Conservation (phyloP, 306 rosid species). For the Pterocarpus santalinus region DNA sequence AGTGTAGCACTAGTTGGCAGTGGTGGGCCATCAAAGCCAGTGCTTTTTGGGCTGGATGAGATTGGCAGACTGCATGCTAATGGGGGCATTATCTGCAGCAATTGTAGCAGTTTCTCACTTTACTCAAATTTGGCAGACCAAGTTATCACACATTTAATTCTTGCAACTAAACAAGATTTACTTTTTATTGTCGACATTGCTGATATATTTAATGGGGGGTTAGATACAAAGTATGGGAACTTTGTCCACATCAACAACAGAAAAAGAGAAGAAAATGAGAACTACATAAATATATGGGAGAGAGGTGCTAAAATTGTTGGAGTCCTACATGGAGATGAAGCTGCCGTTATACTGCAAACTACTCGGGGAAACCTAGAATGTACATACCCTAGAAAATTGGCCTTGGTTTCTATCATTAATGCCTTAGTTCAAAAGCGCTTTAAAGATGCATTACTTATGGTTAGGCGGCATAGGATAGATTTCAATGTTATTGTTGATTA, state of each 20-base stretch:
- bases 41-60: constrained; percentile 84
- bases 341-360: constrained; percentile 82
- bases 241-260: constrained; percentile 61
- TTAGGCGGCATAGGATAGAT: constrained; percentile 96
- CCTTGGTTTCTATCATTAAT: constrained; percentile 77
- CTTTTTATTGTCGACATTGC: constrained; percentile 77
- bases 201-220: constrained; percentile 70
- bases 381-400: constrained; percentile 89
- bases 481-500: constrained; percentile 87
- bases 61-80: constrained; percentile 78
- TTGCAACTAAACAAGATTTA: constrained; percentile 86
- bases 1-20: constrained; percentile 63
- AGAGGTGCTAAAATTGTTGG: constrained; percentile 91
- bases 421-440: constrained; percentile 84
- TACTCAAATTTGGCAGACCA: constrained; percentile 89
- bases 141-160: constrained; percentile 76
- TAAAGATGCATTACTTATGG: constrained; percentile 88
- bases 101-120: constrained; percentile 84
- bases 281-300: constrained; percentile 86
- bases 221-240: constrained; percentile 63
- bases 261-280: constrained; percentile 61
- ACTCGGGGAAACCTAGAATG: constrained; percentile 92
- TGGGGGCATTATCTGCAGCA: constrained; percentile 78
- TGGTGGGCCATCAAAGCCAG: constrained; percentile 63
- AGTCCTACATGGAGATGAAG: constrained; percentile 88